Evolutionary conservation across 202 grass and related monocot species (phyloP), one percentile per base, ranked within the genome.

Genomic region (Zizania palustris): DNA sequence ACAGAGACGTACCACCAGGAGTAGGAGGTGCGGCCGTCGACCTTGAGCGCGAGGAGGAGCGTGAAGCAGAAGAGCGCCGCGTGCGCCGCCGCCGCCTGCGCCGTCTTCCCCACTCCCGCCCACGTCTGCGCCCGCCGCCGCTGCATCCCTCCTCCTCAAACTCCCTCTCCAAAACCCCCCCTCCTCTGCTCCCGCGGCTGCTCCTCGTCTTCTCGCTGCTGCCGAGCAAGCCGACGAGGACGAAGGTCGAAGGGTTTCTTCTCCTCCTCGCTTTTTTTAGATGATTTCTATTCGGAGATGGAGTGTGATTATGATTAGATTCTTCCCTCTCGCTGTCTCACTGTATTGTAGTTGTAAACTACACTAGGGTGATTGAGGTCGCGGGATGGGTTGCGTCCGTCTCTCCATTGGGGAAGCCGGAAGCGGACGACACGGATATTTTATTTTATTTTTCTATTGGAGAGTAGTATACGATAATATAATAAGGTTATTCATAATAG

Each of bases 51-150:
- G 72, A 98, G 91, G 16, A 88, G 55, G 33, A 90, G 60, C 39
- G 96, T 92, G 88, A 98, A 98, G 86, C 91, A 98, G 73, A 95
- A 92, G 67, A 98, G 85, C 71, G 93, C 69, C 21, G 69, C 19
- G 77, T 93, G 96, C 68, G 96, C 91, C 41, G 80, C 87, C 37
- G 80, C 87, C 45, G 85, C 89, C 74, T 90, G 89, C 77, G 89
- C 91, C 83, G 87, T 87, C 85, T 92, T 98, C 51, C 96, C 96
- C 39, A 87, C 89, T 73, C 85, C 85, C 12, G 82, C 84, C 91
- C 91, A 98, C 59, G 96, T 92, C 83, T 90, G 86, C 50, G 74
- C 82, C 64, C 86, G 82, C 72, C 91, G 81, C 82, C 86, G 85
- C 83, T 93, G 87, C 79, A 86, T 81, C 79, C 37, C 82, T 15